A percentile compares a stretch with the other conserved stretches of the same genome.
Conservation (phyloP, 139 green algal genomes). For the Chlamydomonas sp. region DNA sequence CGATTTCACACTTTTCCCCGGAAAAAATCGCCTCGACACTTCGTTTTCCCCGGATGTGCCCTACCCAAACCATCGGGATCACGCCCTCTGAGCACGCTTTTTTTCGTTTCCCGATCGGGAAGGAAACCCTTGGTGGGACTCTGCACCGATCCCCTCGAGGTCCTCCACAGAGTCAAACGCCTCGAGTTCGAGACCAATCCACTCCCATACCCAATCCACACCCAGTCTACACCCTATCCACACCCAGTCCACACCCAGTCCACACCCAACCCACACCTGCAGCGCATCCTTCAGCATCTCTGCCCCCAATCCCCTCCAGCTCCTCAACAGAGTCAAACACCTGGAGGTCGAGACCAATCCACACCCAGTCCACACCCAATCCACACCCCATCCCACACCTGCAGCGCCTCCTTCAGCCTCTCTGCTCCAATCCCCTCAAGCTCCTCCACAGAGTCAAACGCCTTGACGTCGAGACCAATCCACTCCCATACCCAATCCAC, state of each 20-base stretch:
- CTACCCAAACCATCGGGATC: too few species aligned
- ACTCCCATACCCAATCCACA: background rate
- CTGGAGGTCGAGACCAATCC: constrained; percentile 63
- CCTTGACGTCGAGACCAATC: background rate
- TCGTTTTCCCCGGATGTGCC: too few species aligned
- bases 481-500: constrained; percentile 6
- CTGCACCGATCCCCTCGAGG: background rate
- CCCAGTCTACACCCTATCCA: too few species aligned
- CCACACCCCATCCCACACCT: too few species aligned
- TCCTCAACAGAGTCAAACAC: constrained; percentile 76
- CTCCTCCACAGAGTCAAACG: background rate
- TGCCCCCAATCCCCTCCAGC: constrained; percentile 54
- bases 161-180: background rate
- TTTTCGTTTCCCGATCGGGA: too few species aligned
- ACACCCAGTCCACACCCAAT: too few species aligned
- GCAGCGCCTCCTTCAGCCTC: constrained; percentile 26
- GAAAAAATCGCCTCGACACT: too few species aligned
- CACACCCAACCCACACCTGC: background rate
- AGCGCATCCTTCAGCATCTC: constrained; percentile 8
- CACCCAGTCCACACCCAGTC: too few species aligned
- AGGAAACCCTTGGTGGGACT: too few species aligned
- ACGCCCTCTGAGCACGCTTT: too few species aligned
- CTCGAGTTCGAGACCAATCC: background rate
- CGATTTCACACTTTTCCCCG: too few species aligned
- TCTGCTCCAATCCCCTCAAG: background rate